Percentiles rank a stretch among this genome's conserved stretches.
Conservation (phyloP, 2,329 filamentous ascomycete species). For the Metarhizium album region DNA sequence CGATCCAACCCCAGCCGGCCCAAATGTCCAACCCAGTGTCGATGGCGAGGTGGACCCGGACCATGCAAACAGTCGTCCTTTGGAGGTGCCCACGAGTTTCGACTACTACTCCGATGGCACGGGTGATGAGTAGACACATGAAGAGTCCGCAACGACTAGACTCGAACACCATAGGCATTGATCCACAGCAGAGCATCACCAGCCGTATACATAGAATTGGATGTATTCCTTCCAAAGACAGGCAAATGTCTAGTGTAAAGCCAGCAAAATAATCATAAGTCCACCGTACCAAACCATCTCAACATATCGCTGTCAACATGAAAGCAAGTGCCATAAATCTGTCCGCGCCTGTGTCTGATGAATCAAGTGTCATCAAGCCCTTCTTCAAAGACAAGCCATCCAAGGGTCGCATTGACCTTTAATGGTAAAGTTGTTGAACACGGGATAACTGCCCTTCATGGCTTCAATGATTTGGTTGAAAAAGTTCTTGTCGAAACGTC, state of each 20-base stretch:
- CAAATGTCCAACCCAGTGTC: neutral
- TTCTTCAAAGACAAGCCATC: constrained; percentile 23
- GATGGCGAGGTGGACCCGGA: constrained; percentile 15
- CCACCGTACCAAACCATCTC: constrained; percentile 7
- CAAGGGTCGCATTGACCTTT: constrained; percentile 27
- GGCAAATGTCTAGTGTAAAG: constrained; percentile 10
- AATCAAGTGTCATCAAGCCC: neutral
- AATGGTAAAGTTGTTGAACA: constrained; percentile 26
- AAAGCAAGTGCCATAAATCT: constrained; percentile 2
- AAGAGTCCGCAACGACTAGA: neutral
- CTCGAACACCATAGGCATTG: neutral
- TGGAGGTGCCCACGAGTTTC: constrained; percentile 13
- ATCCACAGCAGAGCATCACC: neutral
- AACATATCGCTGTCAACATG: neutral
- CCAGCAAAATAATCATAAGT: constrained; percentile 9
- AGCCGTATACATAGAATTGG: constrained; percentile 1
- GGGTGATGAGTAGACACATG: constrained; percentile 2
- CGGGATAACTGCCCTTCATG: constrained; percentile 27
- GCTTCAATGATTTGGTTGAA: constrained; percentile 27
- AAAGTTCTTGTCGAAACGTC: constrained; percentile 24
- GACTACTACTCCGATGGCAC: constrained; percentile 14
- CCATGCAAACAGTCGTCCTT: constrained; percentile 2
- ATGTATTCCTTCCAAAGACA: constrained; percentile 5
- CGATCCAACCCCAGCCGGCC: neutral
- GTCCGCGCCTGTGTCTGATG: neutral